These are phyloP conservation scores for Guadua angustifolia DNA, from an alignment of 176 grass and related monocot species.

Conservation along the genomic window DNA sequence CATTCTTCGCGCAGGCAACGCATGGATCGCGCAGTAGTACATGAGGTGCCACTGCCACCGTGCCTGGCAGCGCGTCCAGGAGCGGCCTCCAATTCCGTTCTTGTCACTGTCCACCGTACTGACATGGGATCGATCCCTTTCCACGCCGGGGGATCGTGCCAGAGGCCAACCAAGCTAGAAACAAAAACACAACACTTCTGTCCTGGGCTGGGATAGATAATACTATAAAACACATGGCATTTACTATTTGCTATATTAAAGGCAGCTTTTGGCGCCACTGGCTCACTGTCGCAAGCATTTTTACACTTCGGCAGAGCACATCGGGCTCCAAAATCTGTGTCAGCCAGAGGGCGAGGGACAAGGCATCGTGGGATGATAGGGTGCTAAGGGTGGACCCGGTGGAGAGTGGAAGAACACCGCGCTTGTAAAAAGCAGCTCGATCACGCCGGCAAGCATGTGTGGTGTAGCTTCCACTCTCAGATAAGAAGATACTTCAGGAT, in stretches of 20 bases:
- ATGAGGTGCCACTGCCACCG: background rate
- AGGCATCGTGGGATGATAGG: background rate
- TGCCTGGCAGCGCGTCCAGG: background rate
- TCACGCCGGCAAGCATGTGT: background rate
- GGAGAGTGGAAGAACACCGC: too few species aligned
- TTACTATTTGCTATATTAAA: background rate
- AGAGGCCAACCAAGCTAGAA: background rate
- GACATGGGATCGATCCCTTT: slow-evolving; percentile 26
- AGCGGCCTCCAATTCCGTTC: background rate
- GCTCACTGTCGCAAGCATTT: background rate
- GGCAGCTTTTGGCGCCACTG: background rate
- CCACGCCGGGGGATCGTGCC: slow-evolving; percentile 11
- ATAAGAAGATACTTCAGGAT: background rate
- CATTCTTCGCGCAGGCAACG: background rate
- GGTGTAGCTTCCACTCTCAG: background rate
- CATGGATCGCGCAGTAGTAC: slow-evolving; percentile 8
- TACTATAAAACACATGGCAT: background rate
- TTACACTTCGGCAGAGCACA: slow-evolving; percentile 39
- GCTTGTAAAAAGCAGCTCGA: background rate
- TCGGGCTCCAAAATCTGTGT: background rate
- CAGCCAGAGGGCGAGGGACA: background rate
- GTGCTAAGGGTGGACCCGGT: background rate
- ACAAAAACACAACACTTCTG: slow-evolving; percentile 1
- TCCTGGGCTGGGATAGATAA: background rate
- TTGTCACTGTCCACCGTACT: slow-evolving; percentile 16